These are phyloP conservation scores for Neurospora sublineolata DNA, from an alignment of 495 filamentous ascomycete species.

Conservation along the genomic window DNA sequence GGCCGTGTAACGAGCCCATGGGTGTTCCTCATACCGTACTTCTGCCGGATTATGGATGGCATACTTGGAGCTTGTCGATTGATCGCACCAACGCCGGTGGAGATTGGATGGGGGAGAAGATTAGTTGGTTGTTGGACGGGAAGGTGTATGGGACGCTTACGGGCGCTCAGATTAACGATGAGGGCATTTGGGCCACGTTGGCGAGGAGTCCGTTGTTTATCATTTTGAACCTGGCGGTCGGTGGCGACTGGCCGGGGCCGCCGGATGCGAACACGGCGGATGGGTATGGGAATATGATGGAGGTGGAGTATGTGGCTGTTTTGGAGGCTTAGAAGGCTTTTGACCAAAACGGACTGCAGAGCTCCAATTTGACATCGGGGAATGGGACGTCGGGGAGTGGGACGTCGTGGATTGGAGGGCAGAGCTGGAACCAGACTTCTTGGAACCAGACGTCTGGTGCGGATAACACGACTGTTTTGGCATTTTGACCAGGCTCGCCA, in stretches of 20 bases:
- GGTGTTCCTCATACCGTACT: slow-evolving; percentile 20
- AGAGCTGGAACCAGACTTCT: neutral
- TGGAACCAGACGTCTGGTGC: neutral
- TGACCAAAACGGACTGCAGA: neutral
- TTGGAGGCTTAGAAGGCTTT: slow-evolving; percentile 8
- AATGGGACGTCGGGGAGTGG: neutral
- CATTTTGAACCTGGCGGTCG: slow-evolving; percentile 40
- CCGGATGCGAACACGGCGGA: slow-evolving; percentile 25
- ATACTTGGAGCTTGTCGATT: slow-evolving; percentile 35
- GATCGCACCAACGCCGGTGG: slow-evolving; percentile 24
- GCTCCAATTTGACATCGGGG: neutral
- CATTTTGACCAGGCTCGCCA: neutral
- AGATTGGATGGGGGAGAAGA: slow-evolving; percentile 32
- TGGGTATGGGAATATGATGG: slow-evolving; percentile 40
- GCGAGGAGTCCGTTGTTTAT: slow-evolving; percentile 37
- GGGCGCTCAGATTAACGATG: slow-evolving; percentile 31
- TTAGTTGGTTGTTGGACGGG: slow-evolving; percentile 36
- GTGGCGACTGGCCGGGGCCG: slow-evolving; percentile 31
- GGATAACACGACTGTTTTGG: neutral
- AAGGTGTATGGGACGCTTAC: slow-evolving; percentile 24
- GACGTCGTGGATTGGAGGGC: neutral
- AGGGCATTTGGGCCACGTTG: slow-evolving; percentile 32
- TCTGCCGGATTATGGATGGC: slow-evolving; percentile 30
- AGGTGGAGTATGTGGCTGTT: slow-evolving; percentile 36
- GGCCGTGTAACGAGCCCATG: slow-evolving; percentile 36